These are phyloP conservation scores for Yamadazyma phyllophila DNA, from an alignment of 805 yeast species.

Conservation along the genomic window DNA sequence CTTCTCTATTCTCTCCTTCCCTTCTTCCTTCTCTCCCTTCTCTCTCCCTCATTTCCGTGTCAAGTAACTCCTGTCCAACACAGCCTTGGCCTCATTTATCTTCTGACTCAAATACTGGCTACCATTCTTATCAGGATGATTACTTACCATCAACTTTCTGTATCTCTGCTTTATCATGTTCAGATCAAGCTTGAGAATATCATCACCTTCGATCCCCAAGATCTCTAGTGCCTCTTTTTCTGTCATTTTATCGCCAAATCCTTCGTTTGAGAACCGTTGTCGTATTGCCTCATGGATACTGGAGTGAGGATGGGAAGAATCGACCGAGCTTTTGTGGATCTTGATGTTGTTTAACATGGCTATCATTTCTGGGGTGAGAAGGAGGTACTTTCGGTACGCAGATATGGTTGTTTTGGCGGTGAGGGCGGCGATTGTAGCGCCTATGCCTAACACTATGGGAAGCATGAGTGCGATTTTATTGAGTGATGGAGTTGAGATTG, in stretches of 20 bases:
- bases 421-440: constrained; percentile 52
- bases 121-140: constrained; percentile 44
- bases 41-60: neutral
- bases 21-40: too few relatives aligned
- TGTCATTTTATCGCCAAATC: constrained; percentile 38
- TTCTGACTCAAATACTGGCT: constrained; percentile 40
- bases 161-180: constrained; percentile 32
- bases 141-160: constrained; percentile 37
- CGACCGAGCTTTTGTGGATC: constrained; percentile 9
- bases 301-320: constrained; percentile 11
- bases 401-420: constrained; percentile 33
- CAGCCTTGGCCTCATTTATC: constrained; percentile 43
- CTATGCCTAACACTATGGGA: constrained; percentile 55
- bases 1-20: too few relatives aligned
- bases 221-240: constrained; percentile 42
- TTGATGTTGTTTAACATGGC: constrained; percentile 33
- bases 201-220: constrained; percentile 41
- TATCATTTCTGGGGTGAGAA: constrained; percentile 33
- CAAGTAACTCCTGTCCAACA: constrained; percentile 39
- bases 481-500: neutral
- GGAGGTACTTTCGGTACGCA: constrained; percentile 28
- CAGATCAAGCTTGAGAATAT: constrained; percentile 38
- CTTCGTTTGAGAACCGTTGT: constrained; percentile 30
- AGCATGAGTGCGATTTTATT: constrained; percentile 26
- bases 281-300: constrained; percentile 12